Percentiles rank a stretch among this genome's conserved stretches.
phyloP scores from a whole-genome alignment of 2,329 filamentous ascomycete species.

The Fusarium hostae region DNA sequence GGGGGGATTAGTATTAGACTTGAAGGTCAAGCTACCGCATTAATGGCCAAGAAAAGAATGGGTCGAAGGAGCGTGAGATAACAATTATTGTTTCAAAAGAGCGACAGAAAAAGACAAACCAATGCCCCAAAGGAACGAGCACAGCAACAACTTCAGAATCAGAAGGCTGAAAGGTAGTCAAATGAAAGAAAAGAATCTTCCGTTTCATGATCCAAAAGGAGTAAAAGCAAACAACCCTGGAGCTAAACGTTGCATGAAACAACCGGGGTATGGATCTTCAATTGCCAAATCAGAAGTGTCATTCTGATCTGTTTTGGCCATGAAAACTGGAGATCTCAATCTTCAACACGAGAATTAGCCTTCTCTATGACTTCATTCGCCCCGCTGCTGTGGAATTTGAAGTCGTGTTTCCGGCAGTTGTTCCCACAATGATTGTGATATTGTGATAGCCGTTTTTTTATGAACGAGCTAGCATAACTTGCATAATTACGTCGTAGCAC shows the following conservation, averaged over 20 bases:
- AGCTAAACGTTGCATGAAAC: slow-evolving; percentile 1
- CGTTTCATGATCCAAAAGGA: slow-evolving; percentile 1
- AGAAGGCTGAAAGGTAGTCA: background rate
- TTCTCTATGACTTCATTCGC: slow-evolving; percentile 4
- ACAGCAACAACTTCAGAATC: background rate
- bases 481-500: background rate
- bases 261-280: background rate
- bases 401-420: background rate
- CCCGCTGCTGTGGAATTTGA: background rate
- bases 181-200: slow-evolving; percentile 3
- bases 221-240: background rate
- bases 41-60: background rate
- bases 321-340: slow-evolving; percentile 12
- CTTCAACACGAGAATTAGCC: slow-evolving; percentile 19
- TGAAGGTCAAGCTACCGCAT: background rate
- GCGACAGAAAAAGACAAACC: background rate
- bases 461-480: background rate
- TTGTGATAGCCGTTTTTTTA: slow-evolving; percentile 1
- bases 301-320: background rate
- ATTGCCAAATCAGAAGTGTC: background rate
- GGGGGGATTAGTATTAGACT: background rate
- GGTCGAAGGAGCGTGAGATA: background rate
- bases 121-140: background rate
- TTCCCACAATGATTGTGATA: slow-evolving; percentile 14
- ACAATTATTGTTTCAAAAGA: background rate